Percentiles rank a stretch among this genome's conserved stretches.
Evolutionary conservation across 352 stramenopile species (phyloP).

Genomic region (Aphanomyces cochlioides): DNA sequence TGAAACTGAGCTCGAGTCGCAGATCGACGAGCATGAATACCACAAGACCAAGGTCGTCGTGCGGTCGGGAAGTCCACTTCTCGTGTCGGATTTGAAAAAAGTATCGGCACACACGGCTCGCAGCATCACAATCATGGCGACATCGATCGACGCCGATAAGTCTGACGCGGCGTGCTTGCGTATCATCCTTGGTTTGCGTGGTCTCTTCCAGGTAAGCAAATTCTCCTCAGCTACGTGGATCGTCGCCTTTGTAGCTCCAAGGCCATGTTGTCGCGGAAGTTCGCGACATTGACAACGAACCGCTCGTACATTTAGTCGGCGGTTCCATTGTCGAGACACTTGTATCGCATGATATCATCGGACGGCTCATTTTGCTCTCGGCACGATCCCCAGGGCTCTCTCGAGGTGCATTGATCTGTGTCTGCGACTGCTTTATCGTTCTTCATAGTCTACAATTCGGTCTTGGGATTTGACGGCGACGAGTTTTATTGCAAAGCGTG

Average conservation of each 20-base stretch:
- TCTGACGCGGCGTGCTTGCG: constrained; percentile 73
- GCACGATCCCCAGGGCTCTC: constrained; percentile 81
- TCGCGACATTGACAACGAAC: constrained; percentile 86
- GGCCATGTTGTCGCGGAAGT: constrained; percentile 87
- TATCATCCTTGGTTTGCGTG: constrained; percentile 78
- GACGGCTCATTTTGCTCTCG: constrained; percentile 81
- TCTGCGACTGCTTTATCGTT: not conserved
- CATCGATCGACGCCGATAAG: constrained; percentile 69
- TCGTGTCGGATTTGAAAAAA: constrained; percentile 75
- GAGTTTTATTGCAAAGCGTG: constrained; percentile 88
- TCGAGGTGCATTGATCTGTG: constrained; percentile 6
- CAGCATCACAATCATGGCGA: constrained; percentile 80
- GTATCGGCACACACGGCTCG: constrained; percentile 68
- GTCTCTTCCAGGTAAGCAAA: constrained; percentile 46
- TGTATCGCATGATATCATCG: constrained; percentile 86
- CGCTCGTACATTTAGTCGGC: constrained; percentile 73
- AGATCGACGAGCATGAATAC: constrained; percentile 57
- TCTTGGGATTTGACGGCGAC: constrained; percentile 84
- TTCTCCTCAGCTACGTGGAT: constrained; percentile 15
- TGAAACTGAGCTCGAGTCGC: constrained; percentile 63
- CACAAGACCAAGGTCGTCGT: constrained; percentile 75
- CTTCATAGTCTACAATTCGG: constrained; percentile 26
- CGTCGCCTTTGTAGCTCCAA: constrained; percentile 37
- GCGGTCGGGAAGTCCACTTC: constrained; percentile 70
- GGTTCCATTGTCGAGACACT: constrained; percentile 76